Evolutionary conservation across 805 yeast species (phyloP), one percentile per base, ranked within the genome.

Genomic region (Candida ficus): DNA sequence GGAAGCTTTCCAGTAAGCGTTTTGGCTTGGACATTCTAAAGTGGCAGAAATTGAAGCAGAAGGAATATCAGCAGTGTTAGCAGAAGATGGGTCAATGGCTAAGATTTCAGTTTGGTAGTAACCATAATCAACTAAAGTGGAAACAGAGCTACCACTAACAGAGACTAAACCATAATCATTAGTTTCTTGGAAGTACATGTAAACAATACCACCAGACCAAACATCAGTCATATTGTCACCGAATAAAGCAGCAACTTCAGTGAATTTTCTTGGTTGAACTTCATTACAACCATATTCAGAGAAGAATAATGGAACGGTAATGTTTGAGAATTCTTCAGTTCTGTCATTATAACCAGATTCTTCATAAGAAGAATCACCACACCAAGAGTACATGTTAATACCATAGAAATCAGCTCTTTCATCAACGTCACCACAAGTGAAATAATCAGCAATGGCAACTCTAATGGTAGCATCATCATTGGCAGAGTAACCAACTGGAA

Each of bases 161-260:
- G 75, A 49, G 39, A 83, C 90, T 58, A 83, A 72, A 68, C 95
- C 91, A 57, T 82, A 83, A 54, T 83, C 62, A 67, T 83, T 83
- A 41, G 66, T 67, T 68, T 84, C 91, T 68, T 84, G 73, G 66
- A 77, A 84, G 68, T 83, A 84, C 90, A 83, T 78, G 70, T 83
- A 84, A 41, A 83, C 91, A 57, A 84, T 83, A 75, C 91, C 95
- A 67, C 95, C 91, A 37, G 91, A 83, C 93, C 91, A 84, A 45
- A 82, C 82, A 61, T 73, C 83, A 48, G 89, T 83, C 95, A 84
- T 84, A 29, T 83, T 68, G 37, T 61, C 59, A 48, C 80, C 68
- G 66, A 73, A 84, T 29, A 84, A 56, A 44, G 88, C 71, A 33
- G 66, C 75, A 49, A 84, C 84, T 65, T 83, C 91, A 43, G 77